phyloP scores from a whole-genome alignment of 2,329 filamentous ascomycete genomes.

The Colletotrichum magnum region DNA sequence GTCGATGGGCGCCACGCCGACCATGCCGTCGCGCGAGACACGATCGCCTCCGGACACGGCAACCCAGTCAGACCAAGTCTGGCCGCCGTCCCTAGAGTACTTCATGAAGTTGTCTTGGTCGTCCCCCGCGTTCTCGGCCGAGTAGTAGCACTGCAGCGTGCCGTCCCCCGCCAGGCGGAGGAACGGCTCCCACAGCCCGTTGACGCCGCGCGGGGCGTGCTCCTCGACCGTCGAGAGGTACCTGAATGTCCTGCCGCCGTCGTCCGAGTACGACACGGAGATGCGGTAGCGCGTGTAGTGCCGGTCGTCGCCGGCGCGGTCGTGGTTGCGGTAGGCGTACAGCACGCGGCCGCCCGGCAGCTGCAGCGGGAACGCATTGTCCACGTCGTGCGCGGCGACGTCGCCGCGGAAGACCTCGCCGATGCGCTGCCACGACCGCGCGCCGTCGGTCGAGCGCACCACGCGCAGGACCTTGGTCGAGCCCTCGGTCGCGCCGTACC shows the following conservation, averaged over 20 bases:
- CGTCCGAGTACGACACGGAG: constrained; percentile 57
- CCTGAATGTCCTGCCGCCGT: constrained; percentile 54
- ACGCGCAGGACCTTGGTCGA: constrained; percentile 45
- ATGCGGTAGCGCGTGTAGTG: constrained; percentile 56
- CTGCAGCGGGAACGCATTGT: constrained; percentile 52
- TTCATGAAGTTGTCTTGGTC: constrained; percentile 60
- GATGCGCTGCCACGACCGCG: constrained; percentile 46
- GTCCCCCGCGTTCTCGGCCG: constrained; percentile 52
- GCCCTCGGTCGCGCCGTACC: constrained; percentile 47
- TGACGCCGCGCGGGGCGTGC: constrained; percentile 42
- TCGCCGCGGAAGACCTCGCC: constrained; percentile 43
- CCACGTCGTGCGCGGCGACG: constrained; percentile 47
- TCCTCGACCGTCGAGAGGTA: constrained; percentile 51
- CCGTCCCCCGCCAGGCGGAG: constrained; percentile 55
- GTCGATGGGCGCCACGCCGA: constrained; percentile 54
- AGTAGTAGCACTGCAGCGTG: constrained; percentile 60
- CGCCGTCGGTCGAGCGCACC: constrained; percentile 46
- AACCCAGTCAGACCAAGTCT: constrained; percentile 51
- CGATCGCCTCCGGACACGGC: constrained; percentile 52
- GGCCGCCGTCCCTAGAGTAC: constrained; percentile 55
- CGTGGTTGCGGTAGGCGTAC: constrained; percentile 55
- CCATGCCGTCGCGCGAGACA: constrained; percentile 60
- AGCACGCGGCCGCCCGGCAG: constrained; percentile 54
- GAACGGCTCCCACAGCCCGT: constrained; percentile 63
- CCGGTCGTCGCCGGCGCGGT: constrained; percentile 41